Percentiles rank a stretch among this genome's conserved stretches.
phyloP scores from a whole-genome alignment of 2,329 filamentous ascomycete genomes.

The Lanzia echinophila region DNA sequence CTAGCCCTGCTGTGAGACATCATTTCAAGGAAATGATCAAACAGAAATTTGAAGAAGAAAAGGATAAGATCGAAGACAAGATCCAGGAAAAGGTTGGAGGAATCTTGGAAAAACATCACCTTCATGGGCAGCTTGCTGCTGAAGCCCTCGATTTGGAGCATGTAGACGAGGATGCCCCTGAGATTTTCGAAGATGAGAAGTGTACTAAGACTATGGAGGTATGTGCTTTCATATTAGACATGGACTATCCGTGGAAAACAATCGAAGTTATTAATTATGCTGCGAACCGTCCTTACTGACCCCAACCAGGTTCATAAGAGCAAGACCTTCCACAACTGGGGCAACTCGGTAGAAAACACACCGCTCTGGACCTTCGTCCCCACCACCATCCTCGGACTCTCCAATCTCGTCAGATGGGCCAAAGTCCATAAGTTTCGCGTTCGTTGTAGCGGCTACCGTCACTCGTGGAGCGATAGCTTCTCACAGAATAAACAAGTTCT shows the following conservation, averaged over 20 bases:
- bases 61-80: constrained; percentile 2
- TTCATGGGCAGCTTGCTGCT: background rate
- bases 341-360: constrained; percentile 33
- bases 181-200: constrained; percentile 30
- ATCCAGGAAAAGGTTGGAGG: constrained; percentile 9
- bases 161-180: constrained; percentile 10
- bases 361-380: constrained; percentile 38
- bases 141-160: background rate
- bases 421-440: constrained; percentile 32
- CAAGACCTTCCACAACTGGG: constrained; percentile 37
- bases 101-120: constrained; percentile 5
- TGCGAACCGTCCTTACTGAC: too few species aligned
- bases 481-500: constrained; percentile 36
- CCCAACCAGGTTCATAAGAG: constrained; percentile 26
- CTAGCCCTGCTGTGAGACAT: constrained; percentile 29
- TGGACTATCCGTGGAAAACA: too few species aligned
- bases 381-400: constrained; percentile 35
- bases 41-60: background rate
- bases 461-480: constrained; percentile 39
- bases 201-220: constrained; percentile 32
- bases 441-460: constrained; percentile 38
- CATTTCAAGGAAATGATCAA: constrained; percentile 27
- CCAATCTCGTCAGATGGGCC: constrained; percentile 36
- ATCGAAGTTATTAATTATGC: too few species aligned
- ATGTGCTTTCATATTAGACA: constrained; percentile 12